Evolutionary conservation across 345 rosid species (phyloP).

Genomic region (Salix viminalis): DNA sequence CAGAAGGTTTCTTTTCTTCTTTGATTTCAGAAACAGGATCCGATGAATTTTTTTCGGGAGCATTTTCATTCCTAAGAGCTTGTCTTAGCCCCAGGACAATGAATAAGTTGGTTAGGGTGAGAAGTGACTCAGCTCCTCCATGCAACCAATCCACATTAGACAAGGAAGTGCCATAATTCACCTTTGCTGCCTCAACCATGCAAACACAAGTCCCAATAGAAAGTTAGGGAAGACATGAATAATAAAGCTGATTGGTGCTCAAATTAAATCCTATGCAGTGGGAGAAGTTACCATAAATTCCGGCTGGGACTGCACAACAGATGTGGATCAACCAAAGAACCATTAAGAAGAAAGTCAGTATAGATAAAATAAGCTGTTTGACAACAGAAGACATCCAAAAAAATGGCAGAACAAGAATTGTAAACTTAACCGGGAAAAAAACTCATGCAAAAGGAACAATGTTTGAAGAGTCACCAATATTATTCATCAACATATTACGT

Average conservation of each 20-base stretch:
- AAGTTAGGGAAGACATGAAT: background rate
- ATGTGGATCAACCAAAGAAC: conserved; percentile 16
- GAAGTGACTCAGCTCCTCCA: conserved; percentile 91
- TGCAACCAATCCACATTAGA: conserved; percentile 94
- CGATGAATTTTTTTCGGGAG: conserved; percentile 21
- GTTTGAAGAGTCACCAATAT: background rate
- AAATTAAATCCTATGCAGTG: conserved; percentile 4
- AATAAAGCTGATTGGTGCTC: background rate
- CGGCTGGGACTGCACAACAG: conserved; percentile 71
- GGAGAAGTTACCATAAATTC: conserved; percentile 67
- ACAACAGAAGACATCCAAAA: background rate
- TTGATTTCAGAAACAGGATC: conserved; percentile 18
- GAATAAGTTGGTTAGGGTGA: conserved; percentile 78
- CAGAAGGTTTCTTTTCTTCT: conserved; percentile 32
- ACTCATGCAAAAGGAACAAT: background rate
- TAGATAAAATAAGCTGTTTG: conserved; percentile 15
- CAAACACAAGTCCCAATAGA: background rate
- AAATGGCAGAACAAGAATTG: background rate
- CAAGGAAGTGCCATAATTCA: conserved; percentile 78
- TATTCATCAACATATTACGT: background rate
- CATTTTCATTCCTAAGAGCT: conserved; percentile 51
- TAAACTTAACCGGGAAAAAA: background rate
- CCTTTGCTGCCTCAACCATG: conserved; percentile 59
- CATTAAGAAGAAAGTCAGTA: conserved; percentile 22
- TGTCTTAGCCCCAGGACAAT: conserved; percentile 79